Evolutionary conservation across 495 filamentous ascomycete genomes (phyloP).

Genomic region (Pseudomonodictys pantanalensis): DNA sequence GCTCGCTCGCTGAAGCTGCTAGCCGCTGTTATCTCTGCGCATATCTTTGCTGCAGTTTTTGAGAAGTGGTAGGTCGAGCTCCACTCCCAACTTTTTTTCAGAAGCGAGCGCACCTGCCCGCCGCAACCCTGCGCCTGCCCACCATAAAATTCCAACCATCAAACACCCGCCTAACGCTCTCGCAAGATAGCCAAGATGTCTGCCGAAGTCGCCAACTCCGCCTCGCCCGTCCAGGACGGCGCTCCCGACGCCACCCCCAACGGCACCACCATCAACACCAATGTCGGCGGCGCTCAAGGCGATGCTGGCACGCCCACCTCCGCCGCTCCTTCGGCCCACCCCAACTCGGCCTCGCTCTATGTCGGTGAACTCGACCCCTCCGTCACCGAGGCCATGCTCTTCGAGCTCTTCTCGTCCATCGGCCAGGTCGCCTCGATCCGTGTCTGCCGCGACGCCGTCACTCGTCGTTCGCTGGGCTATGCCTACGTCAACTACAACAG

Average conservation of each 20-base stretch:
- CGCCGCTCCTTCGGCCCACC: slow-evolving; percentile 67
- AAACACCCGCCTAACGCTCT: neutral
- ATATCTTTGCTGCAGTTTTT: slow-evolving; percentile 6
- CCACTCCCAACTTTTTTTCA: slow-evolving; percentile 1
- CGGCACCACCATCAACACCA: slow-evolving; percentile 65
- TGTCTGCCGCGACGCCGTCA: slow-evolving; percentile 98
- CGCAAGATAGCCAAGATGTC: slow-evolving; percentile 53
- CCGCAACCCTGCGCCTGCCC: slow-evolving; percentile 16
- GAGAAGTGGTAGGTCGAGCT: neutral
- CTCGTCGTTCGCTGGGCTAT: slow-evolving; percentile 96
- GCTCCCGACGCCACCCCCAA: slow-evolving; percentile 61
- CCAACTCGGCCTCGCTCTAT: slow-evolving; percentile 94
- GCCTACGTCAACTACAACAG: slow-evolving; percentile 99
- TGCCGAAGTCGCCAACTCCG: slow-evolving; percentile 55
- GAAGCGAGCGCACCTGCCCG: neutral
- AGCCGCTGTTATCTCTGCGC: neutral
- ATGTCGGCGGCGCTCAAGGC: slow-evolving; percentile 56
- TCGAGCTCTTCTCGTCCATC: slow-evolving; percentile 99
- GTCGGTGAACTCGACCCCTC: slow-evolving; percentile 96
- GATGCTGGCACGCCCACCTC: slow-evolving; percentile 69
- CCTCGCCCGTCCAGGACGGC: slow-evolving; percentile 65
- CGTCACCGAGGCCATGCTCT: slow-evolving; percentile 99
- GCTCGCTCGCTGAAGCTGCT: slow-evolving; percentile 8
- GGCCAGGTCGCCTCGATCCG: slow-evolving; percentile 98
- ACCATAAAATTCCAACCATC: neutral